These are phyloP conservation scores for Ustilago nuda DNA, from an alignment of 1,284 basidiomycete species.

Conservation along the genomic window DNA sequence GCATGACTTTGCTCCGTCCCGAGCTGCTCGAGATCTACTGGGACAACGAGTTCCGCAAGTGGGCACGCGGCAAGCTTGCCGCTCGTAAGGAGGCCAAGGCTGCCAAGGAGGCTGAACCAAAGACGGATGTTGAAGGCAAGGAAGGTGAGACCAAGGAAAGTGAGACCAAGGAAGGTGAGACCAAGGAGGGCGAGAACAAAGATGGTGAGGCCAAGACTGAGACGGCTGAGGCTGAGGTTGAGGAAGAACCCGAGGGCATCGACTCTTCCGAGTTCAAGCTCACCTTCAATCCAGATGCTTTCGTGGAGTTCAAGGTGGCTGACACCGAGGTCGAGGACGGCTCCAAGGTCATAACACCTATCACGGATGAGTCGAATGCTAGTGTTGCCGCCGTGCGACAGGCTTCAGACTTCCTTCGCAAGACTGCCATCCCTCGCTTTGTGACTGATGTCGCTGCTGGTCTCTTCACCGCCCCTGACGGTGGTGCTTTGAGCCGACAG, in stretches of 20 bases:
- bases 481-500: conserved; percentile 71
- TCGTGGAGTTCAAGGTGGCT: conserved; percentile 70
- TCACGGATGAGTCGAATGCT: conserved; percentile 72
- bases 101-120: conserved; percentile 29
- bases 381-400: conserved; percentile 73
- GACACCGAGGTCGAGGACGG: conserved; percentile 39
- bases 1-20: conserved; percentile 74
- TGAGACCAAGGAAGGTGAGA: conserved; percentile 21
- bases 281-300: conserved; percentile 75
- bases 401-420: conserved; percentile 72
- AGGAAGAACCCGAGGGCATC: conserved; percentile 57
- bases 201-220: conserved; percentile 16
- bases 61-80: conserved; percentile 72
- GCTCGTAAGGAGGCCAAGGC: conserved; percentile 57
- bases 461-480: conserved; percentile 72
- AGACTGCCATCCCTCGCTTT: conserved; percentile 70
- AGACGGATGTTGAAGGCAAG: conserved; percentile 41
- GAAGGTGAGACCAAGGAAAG: conserved; percentile 47
- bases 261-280: conserved; percentile 72
- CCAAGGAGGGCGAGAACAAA: conserved; percentile 35
- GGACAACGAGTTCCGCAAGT: conserved; percentile 73
- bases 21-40: conserved; percentile 74
- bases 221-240: conserved; percentile 17
- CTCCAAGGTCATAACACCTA: conserved; percentile 56
- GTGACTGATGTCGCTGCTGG: conserved; percentile 72